These are phyloP conservation scores for Wallacemonas collosoma DNA, from an alignment of 208 protist genomes.

Conservation along the genomic window DNA sequence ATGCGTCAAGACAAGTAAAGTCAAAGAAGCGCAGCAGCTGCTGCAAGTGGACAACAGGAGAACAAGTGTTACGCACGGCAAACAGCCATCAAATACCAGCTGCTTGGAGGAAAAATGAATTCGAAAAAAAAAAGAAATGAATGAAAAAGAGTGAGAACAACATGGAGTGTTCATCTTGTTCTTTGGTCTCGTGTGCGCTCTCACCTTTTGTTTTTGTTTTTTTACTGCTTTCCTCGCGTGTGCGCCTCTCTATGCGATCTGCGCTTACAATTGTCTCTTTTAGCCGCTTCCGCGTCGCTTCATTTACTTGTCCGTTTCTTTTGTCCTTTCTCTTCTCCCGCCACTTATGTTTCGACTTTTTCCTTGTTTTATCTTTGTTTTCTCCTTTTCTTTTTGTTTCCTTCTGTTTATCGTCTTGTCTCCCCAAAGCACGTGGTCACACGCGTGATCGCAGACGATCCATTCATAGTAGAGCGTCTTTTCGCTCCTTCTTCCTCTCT, in stretches of 20 bases:
- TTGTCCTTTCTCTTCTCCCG: not conserved
- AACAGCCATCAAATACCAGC: no score
- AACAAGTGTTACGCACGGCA: no score
- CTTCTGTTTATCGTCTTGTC: not conserved
- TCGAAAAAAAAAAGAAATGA: not conserved
- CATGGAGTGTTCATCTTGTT: not conserved
- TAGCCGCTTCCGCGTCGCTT: no score
- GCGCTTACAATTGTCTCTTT: no score
- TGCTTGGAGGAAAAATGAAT: no score
- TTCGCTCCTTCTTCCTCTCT: not conserved
- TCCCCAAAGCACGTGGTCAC: not conserved
- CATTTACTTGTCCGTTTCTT: not conserved
- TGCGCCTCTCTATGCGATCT: no score
- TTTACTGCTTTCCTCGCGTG: not conserved
- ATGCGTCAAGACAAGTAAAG: no score
- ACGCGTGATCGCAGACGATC: not conserved
- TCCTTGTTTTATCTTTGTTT: constrained; percentile 6
- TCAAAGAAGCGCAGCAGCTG: no score
- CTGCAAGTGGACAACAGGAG: no score
- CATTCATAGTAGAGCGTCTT: not conserved
- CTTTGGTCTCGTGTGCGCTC: not conserved
- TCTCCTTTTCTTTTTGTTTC: constrained; percentile 12
- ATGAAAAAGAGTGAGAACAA: not conserved
- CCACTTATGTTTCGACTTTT: constrained; percentile 6
- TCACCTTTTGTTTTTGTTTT: constrained; percentile 11